Base-by-base conservation (phyloP, 352 stramenopile species). In the Aphanomyces stellatus region DNA sequence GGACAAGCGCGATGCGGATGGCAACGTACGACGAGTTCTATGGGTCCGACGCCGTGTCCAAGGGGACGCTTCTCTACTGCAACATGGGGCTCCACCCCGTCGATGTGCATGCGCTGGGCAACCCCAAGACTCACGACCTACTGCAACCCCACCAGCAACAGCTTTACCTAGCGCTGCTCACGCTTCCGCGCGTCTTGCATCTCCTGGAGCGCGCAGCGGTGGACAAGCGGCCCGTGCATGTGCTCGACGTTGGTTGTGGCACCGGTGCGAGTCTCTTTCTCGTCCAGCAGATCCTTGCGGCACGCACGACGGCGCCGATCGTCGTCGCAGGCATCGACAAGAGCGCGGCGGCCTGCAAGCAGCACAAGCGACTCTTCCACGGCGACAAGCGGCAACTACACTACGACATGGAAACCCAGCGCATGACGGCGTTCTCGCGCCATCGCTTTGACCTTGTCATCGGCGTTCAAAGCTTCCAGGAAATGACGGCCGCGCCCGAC, bases 21-120 rank as follows among this genome's bases (percentile, higher is more conserved):
- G n/a, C n/a, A n/a, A 34, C 30, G 49, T 67, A 67, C 60, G 60
- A 67, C 42, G 60, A 30, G 28, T 57, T 59, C 28, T 67, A 67
- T 27, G 7, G 3, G 2, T 67, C 41, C 24, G 60, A 67, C 11
- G 60, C 60, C 1, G 60, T 67, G 10, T 22, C 42, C 41, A 67
- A 57, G 22, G 60, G 60, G 4, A 33, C n/a, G 27, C 11, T 67
- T 8, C 60, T 25, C 19, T 67, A 60, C 35, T 55, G 41, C 49
- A 67, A 67, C 49, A 67, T 67, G 28, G 60, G 60, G 25, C 24
- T 67, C 0, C 60, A 67, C 34, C 55, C 55, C 7, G 22, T 51
- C 13, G 41, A 56, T 22, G 33, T 7, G 2, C 28, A 31, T 4
- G 41, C 60, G 31, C 11, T 57, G 7, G 49, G 49, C 13, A 57